Evolutionary conservation across 23 red algal species (phyloP).

Genomic region (Cyanidiococcus yangmingshanensis): DNA sequence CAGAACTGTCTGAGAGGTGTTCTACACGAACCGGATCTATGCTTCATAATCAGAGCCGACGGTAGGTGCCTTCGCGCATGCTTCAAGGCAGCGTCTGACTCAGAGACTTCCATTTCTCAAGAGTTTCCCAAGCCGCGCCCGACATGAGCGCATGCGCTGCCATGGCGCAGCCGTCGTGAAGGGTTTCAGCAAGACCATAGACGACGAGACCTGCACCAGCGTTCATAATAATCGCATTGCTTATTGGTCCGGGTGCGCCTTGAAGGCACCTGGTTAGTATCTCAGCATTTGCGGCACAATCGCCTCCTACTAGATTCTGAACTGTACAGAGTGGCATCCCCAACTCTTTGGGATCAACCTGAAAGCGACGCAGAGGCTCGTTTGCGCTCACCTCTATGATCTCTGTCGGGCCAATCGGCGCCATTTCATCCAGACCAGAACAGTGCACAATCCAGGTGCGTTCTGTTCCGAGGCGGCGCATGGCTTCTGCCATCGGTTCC

Average conservation of each 20-base stretch:
- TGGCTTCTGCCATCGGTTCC: slow-evolving; percentile 61
- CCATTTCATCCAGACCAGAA: slow-evolving; percentile 78
- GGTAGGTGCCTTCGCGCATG: too few species aligned
- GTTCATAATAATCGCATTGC: slow-evolving; percentile 77
- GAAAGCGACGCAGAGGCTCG: slow-evolving; percentile 21
- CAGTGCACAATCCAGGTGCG: slow-evolving; percentile 68
- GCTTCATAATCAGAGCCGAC: too few species aligned
- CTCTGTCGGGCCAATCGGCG: slow-evolving; percentile 48
- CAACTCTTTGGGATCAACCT: slow-evolving; percentile 40
- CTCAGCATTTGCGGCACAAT: slow-evolving; percentile 48
- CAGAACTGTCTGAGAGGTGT: too few species aligned
- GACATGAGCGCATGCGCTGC: slow-evolving; percentile 30
- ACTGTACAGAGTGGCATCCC: slow-evolving; percentile 55
- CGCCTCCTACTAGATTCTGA: slow-evolving; percentile 57
- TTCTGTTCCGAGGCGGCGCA: slow-evolving; percentile 44
- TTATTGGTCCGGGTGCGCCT: slow-evolving; percentile 51
- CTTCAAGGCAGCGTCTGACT: neutral
- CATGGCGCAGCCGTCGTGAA: slow-evolving; percentile 32
- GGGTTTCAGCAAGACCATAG: slow-evolving; percentile 49
- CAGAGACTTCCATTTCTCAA: slow-evolving; percentile 43
- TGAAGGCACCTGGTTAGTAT: slow-evolving; percentile 38
- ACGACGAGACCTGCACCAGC: slow-evolving; percentile 70
- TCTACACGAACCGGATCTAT: too few species aligned
- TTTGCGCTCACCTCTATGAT: slow-evolving; percentile 57
- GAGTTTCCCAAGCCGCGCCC: slow-evolving; percentile 31